These are phyloP conservation scores for Wickerhamomyces bisporus DNA, from an alignment of 805 yeast species.

Conservation along the genomic window DNA sequence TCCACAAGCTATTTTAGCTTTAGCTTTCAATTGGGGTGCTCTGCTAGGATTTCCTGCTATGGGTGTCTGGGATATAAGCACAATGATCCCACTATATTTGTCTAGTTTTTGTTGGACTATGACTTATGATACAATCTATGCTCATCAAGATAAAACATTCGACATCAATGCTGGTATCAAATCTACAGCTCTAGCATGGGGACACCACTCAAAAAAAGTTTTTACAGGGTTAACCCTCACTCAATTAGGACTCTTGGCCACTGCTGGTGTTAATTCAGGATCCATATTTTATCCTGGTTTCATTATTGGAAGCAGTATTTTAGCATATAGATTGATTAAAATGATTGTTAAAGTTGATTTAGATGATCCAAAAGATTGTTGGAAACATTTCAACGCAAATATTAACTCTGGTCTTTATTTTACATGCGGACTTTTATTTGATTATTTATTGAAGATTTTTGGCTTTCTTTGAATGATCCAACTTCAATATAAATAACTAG, in stretches of 20 bases:
- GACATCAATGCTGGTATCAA: conserved; percentile 90
- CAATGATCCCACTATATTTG: conserved; percentile 72
- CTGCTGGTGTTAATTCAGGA: conserved; percentile 71
- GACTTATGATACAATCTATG: conserved; percentile 94
- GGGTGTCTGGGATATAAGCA: conserved; percentile 72
- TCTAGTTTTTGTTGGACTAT: conserved; percentile 89
- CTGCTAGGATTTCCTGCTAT: conserved; percentile 93
- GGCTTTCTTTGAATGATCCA: conserved; percentile 37
- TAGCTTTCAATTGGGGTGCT: conserved; percentile 94
- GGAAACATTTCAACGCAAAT: conserved; percentile 74
- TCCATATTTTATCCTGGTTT: conserved; percentile 77
- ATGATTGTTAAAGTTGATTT: conserved; percentile 75
- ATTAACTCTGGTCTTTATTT: conserved; percentile 70
- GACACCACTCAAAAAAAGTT: conserved; percentile 66
- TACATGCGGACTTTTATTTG: conserved; percentile 61
- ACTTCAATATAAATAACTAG: no score
- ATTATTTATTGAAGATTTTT: conserved; percentile 47
- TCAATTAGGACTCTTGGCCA: conserved; percentile 58
- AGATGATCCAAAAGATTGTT: conserved; percentile 75
- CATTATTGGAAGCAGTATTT: conserved; percentile 56
- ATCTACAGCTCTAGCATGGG: conserved; percentile 96
- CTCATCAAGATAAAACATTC: conserved; percentile 91
- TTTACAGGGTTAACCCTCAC: conserved; percentile 57
- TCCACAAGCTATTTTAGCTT: conserved; percentile 80
- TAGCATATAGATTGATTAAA: conserved; percentile 59